A percentile compares a stretch with the other conserved stretches of the same genome.
Conservation (phyloP, 140 eudicot genomes). For the Ambrosia hybrid region DNA sequence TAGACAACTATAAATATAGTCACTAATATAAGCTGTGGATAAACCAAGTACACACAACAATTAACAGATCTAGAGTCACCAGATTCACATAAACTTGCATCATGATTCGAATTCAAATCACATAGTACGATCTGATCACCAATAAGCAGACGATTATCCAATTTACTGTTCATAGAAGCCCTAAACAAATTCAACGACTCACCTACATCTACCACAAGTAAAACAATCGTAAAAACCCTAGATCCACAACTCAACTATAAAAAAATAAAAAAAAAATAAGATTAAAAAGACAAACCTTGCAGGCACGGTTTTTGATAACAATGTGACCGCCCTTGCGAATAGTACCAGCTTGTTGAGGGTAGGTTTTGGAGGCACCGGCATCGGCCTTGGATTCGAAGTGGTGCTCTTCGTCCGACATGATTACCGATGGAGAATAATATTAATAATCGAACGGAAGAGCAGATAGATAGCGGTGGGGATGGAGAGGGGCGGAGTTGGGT, state of each 20-base stretch:
- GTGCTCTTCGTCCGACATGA: conserved; percentile 57
- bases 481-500: conserved; percentile 4
- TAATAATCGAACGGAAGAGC: conserved; percentile 15
- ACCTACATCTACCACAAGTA: background rate
- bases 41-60: background rate
- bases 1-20: background rate
- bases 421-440: too few relatives aligned
- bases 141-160: background rate
- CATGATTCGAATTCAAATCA: background rate
- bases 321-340: conserved; percentile 50
- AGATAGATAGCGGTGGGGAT: background rate
- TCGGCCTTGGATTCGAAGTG: conserved; percentile 50
- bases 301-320: conserved; percentile 36
- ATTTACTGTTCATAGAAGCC: background rate
- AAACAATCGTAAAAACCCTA: too few relatives aligned
- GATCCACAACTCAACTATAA: too few relatives aligned
- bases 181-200: background rate
- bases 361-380: conserved; percentile 58
- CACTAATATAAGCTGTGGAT: background rate
- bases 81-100: background rate
- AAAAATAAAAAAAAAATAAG: too few relatives aligned
- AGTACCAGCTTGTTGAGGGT: conserved; percentile 55
- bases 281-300: conserved; percentile 11
- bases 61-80: conserved; percentile 7
- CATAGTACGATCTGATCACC: background rate